Evolutionary conservation across 441 rosid species (phyloP).

Genomic region (Capsella rubella): DNA sequence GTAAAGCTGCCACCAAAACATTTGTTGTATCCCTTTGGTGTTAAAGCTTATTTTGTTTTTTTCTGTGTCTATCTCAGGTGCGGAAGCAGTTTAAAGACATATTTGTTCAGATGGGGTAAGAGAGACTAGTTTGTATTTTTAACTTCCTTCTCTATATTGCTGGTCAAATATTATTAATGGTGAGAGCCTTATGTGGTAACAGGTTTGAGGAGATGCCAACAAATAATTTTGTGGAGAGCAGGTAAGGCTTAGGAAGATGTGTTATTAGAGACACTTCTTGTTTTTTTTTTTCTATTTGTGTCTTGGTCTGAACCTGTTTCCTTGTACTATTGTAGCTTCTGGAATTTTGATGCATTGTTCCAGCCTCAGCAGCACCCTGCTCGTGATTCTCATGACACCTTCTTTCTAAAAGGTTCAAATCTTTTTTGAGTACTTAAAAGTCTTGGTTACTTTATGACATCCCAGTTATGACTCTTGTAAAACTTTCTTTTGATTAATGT

Average conservation of each 20-base stretch:
- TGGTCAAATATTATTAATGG: not conserved
- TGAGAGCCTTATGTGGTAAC: not conserved
- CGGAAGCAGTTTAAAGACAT: conserved; percentile 60
- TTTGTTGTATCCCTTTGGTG: too few species aligned
- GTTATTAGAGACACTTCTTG: not conserved
- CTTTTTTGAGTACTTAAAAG: not conserved
- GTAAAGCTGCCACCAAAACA: conserved; percentile 34
- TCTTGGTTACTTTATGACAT: not conserved
- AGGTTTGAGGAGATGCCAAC: not conserved
- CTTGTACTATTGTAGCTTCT: conserved; percentile 59
- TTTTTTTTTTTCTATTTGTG: not conserved
- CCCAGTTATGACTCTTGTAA: not conserved
- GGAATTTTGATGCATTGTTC: conserved; percentile 91
- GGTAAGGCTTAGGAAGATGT: not conserved
- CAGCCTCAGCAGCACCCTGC: conserved; percentile 97
- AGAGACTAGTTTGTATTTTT: not conserved
- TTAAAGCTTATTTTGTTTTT: too few species aligned
- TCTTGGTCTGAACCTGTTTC: conserved; percentile 6
- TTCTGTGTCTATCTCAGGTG: conserved; percentile 49
- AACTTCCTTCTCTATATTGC: too few species aligned
- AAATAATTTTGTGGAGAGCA: not conserved
- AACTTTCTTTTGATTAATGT: not conserved
- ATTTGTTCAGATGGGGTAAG: not conserved
- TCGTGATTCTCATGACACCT: conserved; percentile 85
- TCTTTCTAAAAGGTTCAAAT: conserved; percentile 67